phyloP scores from a whole-genome alignment of 1,139 yeast genomes.

The Chernovozyma aurita region DNA sequence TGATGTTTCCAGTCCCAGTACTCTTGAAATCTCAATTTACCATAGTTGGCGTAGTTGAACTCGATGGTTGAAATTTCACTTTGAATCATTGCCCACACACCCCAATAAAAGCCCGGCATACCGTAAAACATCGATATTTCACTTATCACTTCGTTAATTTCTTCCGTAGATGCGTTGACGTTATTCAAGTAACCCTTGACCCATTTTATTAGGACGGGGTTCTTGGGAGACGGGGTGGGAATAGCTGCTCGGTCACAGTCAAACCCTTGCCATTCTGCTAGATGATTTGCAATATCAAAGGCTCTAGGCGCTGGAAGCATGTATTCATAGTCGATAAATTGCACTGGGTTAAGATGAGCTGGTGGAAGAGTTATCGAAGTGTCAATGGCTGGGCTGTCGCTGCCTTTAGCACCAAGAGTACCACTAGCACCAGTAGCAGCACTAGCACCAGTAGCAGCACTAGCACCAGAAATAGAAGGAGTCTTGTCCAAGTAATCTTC shows the following conservation, averaged over 20 bases:
- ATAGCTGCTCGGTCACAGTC: constrained; percentile 61
- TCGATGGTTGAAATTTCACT: constrained; percentile 67
- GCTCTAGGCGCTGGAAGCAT: constrained; percentile 79
- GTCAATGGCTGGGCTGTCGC: too few species aligned
- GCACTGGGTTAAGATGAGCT: constrained; percentile 38
- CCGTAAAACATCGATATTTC: constrained; percentile 67
- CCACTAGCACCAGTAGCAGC: background rate
- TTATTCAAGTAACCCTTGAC: constrained; percentile 44
- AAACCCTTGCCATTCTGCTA: constrained; percentile 86
- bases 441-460: background rate
- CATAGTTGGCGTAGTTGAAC: constrained; percentile 64
- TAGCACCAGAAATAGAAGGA: background rate
- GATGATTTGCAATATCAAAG: constrained; percentile 81
- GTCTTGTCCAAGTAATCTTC: constrained; percentile 19
- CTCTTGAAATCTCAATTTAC: constrained; percentile 57
- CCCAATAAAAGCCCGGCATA: constrained; percentile 83
- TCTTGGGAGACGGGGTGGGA: constrained; percentile 45
- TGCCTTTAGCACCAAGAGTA: too few species aligned
- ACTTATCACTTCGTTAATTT: constrained; percentile 35
- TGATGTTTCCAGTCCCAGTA: constrained; percentile 63
- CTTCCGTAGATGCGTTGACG: constrained; percentile 19
- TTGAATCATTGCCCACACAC: constrained; percentile 80
- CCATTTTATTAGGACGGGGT: constrained; percentile 52
- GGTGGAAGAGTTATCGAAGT: background rate
- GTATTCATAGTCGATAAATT: constrained; percentile 78